A percentile compares a stretch with the other conserved stretches of the same genome.
Evolutionary conservation across 1,284 basidiomycete species (phyloP).

Genomic region (Ganoderma multipileum): DNA sequence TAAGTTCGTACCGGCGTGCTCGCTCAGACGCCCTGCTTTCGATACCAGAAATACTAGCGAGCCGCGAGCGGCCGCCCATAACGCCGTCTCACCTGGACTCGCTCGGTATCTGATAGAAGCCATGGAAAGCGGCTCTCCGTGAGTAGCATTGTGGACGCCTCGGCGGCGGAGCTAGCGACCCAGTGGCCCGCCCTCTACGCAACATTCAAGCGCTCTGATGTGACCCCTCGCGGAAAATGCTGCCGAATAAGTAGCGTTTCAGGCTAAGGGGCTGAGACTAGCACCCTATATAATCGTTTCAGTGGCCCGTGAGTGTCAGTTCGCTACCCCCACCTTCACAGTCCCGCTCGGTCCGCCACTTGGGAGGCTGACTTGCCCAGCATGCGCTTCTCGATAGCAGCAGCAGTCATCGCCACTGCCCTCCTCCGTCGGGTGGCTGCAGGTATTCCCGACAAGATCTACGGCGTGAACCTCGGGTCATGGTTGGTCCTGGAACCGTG

Average conservation of each 20-base stretch:
- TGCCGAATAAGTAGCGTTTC: background rate
- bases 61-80: background rate
- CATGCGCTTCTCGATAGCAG: background rate
- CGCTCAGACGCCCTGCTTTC: background rate
- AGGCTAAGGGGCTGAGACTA: background rate
- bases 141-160: background rate
- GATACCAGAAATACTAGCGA: background rate
- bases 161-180: background rate
- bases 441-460: slow-evolving; percentile 55
- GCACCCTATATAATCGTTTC: background rate
- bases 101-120: background rate
- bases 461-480: slow-evolving; percentile 71
- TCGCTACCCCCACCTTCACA: background rate
- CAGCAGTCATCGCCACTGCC: background rate
- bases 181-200: background rate
- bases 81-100: background rate
- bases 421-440: slow-evolving; percentile 9
- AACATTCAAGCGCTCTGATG: background rate
- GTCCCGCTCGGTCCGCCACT: background rate
- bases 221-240: background rate
- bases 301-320: background rate
- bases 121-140: background rate
- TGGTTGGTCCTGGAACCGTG: slow-evolving; percentile 71
- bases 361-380: background rate
- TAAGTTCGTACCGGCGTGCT: background rate